Conservation (phyloP, 768 basidiomycete species). For the Lentinula edodes region DNA sequence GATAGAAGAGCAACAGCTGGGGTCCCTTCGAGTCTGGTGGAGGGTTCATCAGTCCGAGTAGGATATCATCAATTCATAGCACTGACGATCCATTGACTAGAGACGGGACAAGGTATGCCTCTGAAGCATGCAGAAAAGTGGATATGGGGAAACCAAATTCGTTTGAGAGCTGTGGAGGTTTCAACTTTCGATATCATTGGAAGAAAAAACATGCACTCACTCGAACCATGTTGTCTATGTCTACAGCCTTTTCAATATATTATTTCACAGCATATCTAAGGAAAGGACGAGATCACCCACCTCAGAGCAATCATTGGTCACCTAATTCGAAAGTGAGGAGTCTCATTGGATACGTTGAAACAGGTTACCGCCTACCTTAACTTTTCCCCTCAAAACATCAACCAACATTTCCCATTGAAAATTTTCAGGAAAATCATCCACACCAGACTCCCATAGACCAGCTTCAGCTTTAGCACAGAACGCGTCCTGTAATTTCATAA, state of each 20-base stretch:
- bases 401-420: conserved; percentile 73
- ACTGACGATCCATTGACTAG: conserved; percentile 69
- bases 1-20: conserved; percentile 81
- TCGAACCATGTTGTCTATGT: conserved; percentile 63
- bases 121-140: conserved; percentile 84
- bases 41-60: neutral
- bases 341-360: neutral
- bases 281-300: conserved; percentile 18
- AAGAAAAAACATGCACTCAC: conserved; percentile 31
- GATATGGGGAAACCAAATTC: conserved; percentile 85
- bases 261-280: neutral
- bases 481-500: conserved; percentile 64
- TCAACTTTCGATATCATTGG: neutral
- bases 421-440: conserved; percentile 53
- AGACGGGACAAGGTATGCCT: conserved; percentile 85
- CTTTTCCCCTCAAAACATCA: conserved; percentile 80
- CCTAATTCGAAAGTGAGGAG: conserved; percentile 23
- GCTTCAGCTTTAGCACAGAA: conserved; percentile 62
- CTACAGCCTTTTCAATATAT: conserved; percentile 28
- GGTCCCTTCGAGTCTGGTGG: conserved; percentile 37
- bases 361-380: conserved; percentile 47
- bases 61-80: neutral
- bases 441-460: conserved; percentile 33
- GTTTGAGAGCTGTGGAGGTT: conserved; percentile 58
- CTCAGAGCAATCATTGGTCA: conserved; percentile 67